Base-by-base conservation (phyloP, 2,329 filamentous ascomycete genomes). In the Pseudogymnoascus sp. region DNA sequence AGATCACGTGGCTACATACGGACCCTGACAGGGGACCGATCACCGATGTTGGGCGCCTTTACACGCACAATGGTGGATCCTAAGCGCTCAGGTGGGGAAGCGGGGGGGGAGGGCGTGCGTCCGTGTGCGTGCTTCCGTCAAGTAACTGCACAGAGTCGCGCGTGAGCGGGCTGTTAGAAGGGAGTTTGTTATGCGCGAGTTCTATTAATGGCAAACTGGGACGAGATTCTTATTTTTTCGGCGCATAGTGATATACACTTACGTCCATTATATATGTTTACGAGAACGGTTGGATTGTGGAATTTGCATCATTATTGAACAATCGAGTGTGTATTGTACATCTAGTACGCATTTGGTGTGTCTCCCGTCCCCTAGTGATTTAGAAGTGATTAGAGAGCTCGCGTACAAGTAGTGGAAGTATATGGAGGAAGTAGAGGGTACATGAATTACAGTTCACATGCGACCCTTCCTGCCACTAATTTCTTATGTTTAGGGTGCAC, bases 31-130 rank as follows among this genome's bases (percentile, higher is more conserved):
- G 46, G 46, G 46, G 46, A 56, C 46, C 46, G 46, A 56, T 56
- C 46, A 34, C 8, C 46, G 25, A 28, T 56, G 25, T 34, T 56
- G 46, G 46, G 46, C 46, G 46, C n/a, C 46, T 31, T 31, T 56
- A 56, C 46, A 34, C 46, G 25, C 46, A 53, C 25, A 25, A 31
- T 53, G 25, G 46, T 53, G 46, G 46, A 53, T 53, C 25, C 16
- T 53, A 53, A 53, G 46, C 46, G 46, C 46, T 53, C 46, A 53
- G 46, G 46, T 53, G 46, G 46, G 46, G 46, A 53, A 53, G 46
- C 14, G 46, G 46, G 46, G 46, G 37, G 16, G 37, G 2, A 16
- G 43, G 25, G 42, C 42, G 21, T 49, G 43, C 43, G 43, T 25
- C 5, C n/a, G 37, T 38, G 38, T 42, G 43, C 7, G 23, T 49